phyloP scores from a whole-genome alignment of 768 basidiomycete genomes.

The Aureoboletus auriporus region DNA sequence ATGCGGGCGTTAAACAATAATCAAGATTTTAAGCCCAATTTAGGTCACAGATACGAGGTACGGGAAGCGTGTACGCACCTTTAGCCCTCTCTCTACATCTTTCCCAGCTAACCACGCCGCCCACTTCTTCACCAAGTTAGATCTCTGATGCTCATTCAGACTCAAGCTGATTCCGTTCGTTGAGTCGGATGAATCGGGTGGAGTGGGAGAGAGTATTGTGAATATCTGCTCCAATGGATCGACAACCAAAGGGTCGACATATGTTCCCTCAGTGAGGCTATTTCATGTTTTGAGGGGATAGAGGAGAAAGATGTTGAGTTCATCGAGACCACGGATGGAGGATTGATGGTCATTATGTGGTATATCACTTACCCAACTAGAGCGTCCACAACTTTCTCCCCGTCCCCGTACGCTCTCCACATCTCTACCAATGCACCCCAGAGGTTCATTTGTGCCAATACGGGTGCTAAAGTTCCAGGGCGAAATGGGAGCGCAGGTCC shows the following conservation, averaged over 20 bases:
- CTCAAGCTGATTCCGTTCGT: background rate
- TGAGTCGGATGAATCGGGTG: constrained; percentile 3
- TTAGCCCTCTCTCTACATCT: constrained; percentile 66
- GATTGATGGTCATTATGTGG: background rate
- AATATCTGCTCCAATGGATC: constrained; percentile 29
- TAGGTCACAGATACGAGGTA: background rate
- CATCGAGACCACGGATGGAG: background rate
- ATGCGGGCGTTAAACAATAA: background rate
- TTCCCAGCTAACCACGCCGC: constrained; percentile 74
- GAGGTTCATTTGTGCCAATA: constrained; percentile 14
- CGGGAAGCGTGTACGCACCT: constrained; percentile 38
- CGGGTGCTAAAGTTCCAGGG: constrained; percentile 15
- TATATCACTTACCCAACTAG: constrained; percentile 21
- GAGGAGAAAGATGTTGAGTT: background rate
- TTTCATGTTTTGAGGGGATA: background rate
- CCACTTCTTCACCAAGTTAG: constrained; percentile 65
- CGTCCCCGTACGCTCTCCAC: constrained; percentile 22
- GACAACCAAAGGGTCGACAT: constrained; percentile 19
- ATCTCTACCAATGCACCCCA: constrained; percentile 26
- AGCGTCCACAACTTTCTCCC: constrained; percentile 18
- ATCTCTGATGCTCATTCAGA: constrained; percentile 39
- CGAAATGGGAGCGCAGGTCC: constrained; percentile 14
- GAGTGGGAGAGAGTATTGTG: constrained; percentile 16
- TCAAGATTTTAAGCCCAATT: background rate
- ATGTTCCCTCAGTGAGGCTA: constrained; percentile 25